phyloP scores from a whole-genome alignment of 2,329 filamentous ascomycete species.

The Pezicula rhizophila region DNA sequence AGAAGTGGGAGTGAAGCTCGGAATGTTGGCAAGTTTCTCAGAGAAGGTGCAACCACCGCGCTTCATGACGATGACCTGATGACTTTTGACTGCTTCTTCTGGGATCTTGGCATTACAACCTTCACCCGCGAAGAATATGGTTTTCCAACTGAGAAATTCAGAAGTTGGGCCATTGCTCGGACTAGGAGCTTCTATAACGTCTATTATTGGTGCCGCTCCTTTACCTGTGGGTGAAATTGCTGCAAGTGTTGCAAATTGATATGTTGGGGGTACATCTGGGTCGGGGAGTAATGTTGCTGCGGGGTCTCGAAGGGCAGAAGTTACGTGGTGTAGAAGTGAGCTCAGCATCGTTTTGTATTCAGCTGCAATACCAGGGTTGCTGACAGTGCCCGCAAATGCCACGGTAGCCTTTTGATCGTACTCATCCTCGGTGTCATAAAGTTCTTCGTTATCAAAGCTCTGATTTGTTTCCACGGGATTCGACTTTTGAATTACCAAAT shows the following conservation, averaged over 20 bases:
- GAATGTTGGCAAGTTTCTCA: slow-evolving; percentile 79
- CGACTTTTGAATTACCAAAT: slow-evolving; percentile 57
- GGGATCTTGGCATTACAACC: slow-evolving; percentile 54
- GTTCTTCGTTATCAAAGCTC: slow-evolving; percentile 15
- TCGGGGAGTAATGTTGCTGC: slow-evolving; percentile 32
- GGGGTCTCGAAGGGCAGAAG: slow-evolving; percentile 42
- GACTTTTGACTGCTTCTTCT: slow-evolving; percentile 39
- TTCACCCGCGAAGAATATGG: slow-evolving; percentile 64
- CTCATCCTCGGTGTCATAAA: slow-evolving; percentile 12
- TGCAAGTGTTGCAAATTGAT: slow-evolving; percentile 30
- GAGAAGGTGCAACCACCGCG: slow-evolving; percentile 82
- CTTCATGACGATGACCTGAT: slow-evolving; percentile 77
- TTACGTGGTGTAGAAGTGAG: slow-evolving; percentile 43
- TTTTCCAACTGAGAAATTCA: slow-evolving; percentile 57
- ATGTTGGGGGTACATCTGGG: slow-evolving; percentile 24
- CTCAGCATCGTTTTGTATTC: slow-evolving; percentile 33
- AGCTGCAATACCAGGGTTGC: slow-evolving; percentile 17
- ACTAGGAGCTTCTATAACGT: slow-evolving; percentile 38
- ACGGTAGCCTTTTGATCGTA: slow-evolving; percentile 9
- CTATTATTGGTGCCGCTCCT: slow-evolving; percentile 65
- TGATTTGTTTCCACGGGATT: slow-evolving; percentile 15
- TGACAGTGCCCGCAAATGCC: slow-evolving; percentile 12
- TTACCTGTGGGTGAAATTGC: slow-evolving; percentile 43
- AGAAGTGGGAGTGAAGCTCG: slow-evolving; percentile 59
- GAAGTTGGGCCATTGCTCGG: slow-evolving; percentile 26